phyloP scores from a whole-genome alignment of 2,329 filamentous ascomycete species.

The Colletotrichum cuscutae region DNA sequence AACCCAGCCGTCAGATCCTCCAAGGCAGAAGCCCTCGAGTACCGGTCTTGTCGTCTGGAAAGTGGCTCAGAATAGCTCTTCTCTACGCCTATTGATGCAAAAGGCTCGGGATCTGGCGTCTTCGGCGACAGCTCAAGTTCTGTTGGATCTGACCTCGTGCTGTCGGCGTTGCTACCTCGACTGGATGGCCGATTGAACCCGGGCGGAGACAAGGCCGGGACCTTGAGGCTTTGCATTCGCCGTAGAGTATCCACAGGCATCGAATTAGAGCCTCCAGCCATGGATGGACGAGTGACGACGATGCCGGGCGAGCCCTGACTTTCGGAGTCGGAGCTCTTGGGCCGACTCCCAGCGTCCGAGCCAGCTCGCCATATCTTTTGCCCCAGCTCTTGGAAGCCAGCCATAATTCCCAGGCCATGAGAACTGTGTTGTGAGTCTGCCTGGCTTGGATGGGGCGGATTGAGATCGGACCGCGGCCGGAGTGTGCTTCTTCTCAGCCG shows the following conservation, averaged over 20 bases:
- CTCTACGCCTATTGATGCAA: background rate
- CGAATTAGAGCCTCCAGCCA: constrained; percentile 34
- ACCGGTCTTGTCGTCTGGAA: constrained; percentile 8
- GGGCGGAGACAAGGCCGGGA: constrained; percentile 44
- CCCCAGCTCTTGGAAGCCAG: constrained; percentile 15
- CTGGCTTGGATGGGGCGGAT: background rate
- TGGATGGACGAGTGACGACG: constrained; percentile 46
- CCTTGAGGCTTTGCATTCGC: constrained; percentile 43
- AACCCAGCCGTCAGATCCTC: constrained; percentile 51
- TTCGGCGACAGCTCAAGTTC: constrained; percentile 39
- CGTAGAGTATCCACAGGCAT: background rate
- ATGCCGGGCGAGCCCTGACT: constrained; percentile 47
- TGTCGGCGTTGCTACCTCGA: constrained; percentile 40
- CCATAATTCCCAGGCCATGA: constrained; percentile 4
- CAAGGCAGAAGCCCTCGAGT: constrained; percentile 31
- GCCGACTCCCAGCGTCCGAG: constrained; percentile 24
- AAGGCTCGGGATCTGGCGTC: background rate
- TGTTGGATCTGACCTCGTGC: constrained; percentile 46
- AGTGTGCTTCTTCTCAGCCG: constrained; percentile 52
- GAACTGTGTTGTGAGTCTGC: constrained; percentile 1
- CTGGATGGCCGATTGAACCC: constrained; percentile 43
- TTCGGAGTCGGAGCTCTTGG: constrained; percentile 30
- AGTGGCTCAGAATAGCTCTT: constrained; percentile 11
- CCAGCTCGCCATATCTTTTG: background rate
- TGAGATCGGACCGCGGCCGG: background rate